Evolutionary conservation across 257 asterid species (phyloP), one percentile per base, ranked within the genome.

Genomic region (Fraxinus pennsylvanica): DNA sequence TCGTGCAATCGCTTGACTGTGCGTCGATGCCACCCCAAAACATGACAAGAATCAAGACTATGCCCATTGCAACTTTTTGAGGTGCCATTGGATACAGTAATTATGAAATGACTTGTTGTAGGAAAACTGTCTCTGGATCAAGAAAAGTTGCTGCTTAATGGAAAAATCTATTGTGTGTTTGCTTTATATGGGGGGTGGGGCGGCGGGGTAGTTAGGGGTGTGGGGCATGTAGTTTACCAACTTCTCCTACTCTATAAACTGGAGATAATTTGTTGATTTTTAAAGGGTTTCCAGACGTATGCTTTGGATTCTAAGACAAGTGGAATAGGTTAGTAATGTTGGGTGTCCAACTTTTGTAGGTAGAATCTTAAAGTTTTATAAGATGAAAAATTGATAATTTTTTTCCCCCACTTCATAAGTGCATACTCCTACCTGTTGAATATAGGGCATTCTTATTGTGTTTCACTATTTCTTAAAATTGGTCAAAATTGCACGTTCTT

Each of bases 1-100:
- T 89, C 2, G 96, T 92, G 86, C 98, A 94, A 68, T 90, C 91
- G 47, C 10, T 79, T 2, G 94, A 83, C 75, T 93, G 97, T 0
- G 94, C 92, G 6, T 14, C 68, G 45, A 76, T 86, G 1, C 89
- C 81, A 8, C 81, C 76, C 78, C 78, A 84, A 50, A 87, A 76
- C 80, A 81, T 22, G 61, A 68, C 79, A 3, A 87, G 80, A 54
- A 88, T 77, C 32, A 87, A 43, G 74, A 77, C 78, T 27, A 90
- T 47, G 36, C 70, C 85, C 74, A 79, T 79, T 76, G 79, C 82
- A 74, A 0, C 69, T 32, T 79, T 61, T 67, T 78, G 86, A 71
- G 75, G 68, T 69, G 82, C 91, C 95, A 91, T 91, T 79, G 75
- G 71, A 14, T 65, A 25, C n/a, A 17, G 61, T 5, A 52, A 52